phyloP scores from a whole-genome alignment of 2,329 filamentous ascomycete species.

The Ceratocystiopsis brevicomis region DNA sequence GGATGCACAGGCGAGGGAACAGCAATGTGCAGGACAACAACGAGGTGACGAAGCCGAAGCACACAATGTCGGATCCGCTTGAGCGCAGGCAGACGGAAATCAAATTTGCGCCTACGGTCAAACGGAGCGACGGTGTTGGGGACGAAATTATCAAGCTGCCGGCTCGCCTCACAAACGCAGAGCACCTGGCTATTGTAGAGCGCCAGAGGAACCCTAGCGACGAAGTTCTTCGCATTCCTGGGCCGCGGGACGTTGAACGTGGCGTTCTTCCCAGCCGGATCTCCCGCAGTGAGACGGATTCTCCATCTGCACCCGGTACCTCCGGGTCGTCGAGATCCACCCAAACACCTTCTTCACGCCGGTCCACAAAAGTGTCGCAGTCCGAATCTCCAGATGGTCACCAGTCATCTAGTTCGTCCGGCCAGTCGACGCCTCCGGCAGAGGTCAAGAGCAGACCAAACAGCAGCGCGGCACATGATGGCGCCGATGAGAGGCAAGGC shows the following conservation, averaged over 20 bases:
- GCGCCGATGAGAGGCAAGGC: no score
- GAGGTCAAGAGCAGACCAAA: neutral
- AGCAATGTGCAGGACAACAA: neutral
- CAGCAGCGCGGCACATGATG: constrained; percentile 9
- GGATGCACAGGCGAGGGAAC: neutral
- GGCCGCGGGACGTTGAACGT: constrained; percentile 73
- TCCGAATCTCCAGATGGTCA: neutral
- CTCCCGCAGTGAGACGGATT: constrained; percentile 16
- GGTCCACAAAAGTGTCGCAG: neutral
- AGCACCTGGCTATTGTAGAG: constrained; percentile 77
- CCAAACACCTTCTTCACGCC: no score
- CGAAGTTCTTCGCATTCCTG: constrained; percentile 69
- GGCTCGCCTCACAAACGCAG: constrained; percentile 43
- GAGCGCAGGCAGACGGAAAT: constrained; percentile 28
- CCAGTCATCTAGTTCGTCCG: no score
- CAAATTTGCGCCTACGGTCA: constrained; percentile 50
- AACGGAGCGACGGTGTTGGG: constrained; percentile 35
- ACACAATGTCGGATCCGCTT: constrained; percentile 7
- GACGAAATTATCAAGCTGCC: constrained; percentile 27
- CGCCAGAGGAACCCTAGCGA: constrained; percentile 58
- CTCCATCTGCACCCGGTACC: constrained; percentile 9
- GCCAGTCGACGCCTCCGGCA: no score
- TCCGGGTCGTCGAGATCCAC: neutral
- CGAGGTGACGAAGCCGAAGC: no score
- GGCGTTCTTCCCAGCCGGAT: constrained; percentile 50